Evolutionary conservation across 495 filamentous ascomycete genomes (phyloP).

Genomic region (Barbatosphaeria neglecta): DNA sequence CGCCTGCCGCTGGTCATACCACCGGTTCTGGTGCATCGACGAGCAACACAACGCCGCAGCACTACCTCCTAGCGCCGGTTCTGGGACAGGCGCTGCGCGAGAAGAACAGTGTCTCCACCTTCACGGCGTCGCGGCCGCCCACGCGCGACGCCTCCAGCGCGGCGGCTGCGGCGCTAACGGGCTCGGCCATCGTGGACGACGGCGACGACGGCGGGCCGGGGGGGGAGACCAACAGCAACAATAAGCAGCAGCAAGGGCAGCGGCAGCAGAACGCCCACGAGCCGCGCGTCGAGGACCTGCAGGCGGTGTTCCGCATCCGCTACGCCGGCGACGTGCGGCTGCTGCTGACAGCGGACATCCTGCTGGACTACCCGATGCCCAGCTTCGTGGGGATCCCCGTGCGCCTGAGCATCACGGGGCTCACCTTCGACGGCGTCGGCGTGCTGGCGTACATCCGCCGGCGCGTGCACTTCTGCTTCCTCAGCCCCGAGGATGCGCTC

Average conservation of each 20-base stretch:
- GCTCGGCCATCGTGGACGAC: constrained; percentile 9
- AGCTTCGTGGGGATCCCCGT: constrained; percentile 90
- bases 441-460: constrained; percentile 82
- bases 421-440: constrained; percentile 89
- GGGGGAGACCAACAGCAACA: no score
- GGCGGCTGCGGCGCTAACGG: constrained; percentile 2
- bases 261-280: constrained; percentile 29
- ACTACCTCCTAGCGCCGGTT: no score
- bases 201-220: constrained; percentile 10
- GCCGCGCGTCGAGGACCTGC: constrained; percentile 56
- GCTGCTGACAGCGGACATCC: constrained; percentile 81
- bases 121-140: constrained; percentile 37
- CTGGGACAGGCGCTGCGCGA: constrained; percentile 23
- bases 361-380: constrained; percentile 96
- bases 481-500: constrained; percentile 76
- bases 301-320: constrained; percentile 77
- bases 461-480: constrained; percentile 79
- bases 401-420: constrained; percentile 81
- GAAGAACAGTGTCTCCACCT: constrained; percentile 42
- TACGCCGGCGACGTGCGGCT: constrained; percentile 79
- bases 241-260: constrained; percentile 8
- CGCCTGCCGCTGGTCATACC: constrained; percentile 3
- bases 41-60: no score
- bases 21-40: no score
- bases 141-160: constrained; percentile 38